A percentile compares a stretch with the other conserved stretches of the same genome.
These are phyloP conservation scores for Erodium trifolium DNA, from an alignment of 441 rosid species.

Conservation along the genomic window DNA sequence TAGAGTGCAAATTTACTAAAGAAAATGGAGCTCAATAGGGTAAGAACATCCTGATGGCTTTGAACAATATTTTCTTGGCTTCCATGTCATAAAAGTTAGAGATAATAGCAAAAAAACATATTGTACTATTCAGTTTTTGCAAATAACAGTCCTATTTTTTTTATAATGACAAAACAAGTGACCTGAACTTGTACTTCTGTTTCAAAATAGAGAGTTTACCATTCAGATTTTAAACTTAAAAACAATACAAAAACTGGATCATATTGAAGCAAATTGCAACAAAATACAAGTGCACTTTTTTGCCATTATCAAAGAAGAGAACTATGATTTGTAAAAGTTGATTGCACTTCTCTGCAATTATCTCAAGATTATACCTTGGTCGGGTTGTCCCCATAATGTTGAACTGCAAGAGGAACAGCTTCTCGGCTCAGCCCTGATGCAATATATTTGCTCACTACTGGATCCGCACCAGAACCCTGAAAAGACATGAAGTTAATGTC, in stretches of 20 bases:
- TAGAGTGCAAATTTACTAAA: background rate
- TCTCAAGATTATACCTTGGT: conserved; percentile 42
- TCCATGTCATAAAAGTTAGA: background rate
- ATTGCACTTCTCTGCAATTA: background rate
- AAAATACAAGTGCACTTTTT: too few relatives aligned
- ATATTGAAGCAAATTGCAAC: too few relatives aligned
- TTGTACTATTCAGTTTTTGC: too few relatives aligned
- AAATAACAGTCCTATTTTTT: too few relatives aligned
- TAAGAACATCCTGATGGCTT: background rate
- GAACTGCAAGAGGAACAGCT: conserved; percentile 67
- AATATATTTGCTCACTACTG: conserved; percentile 58
- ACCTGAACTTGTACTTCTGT: too few relatives aligned
- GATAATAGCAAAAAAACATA: too few relatives aligned
- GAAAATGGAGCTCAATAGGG: background rate
- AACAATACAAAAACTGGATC: too few relatives aligned
- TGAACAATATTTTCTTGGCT: background rate
- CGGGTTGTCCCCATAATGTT: conserved; percentile 81
- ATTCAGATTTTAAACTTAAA: too few relatives aligned
- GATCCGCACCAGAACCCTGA: conserved; percentile 54
- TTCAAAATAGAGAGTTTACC: too few relatives aligned
- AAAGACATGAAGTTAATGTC: conserved; percentile 9
- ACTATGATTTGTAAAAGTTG: too few relatives aligned
- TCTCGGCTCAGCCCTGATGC: conserved; percentile 65
- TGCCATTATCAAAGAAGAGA: too few relatives aligned
- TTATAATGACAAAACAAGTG: too few relatives aligned